These are phyloP conservation scores for Chaetothyriales sp. DNA, from an alignment of 2,329 filamentous ascomycete species.

Conservation along the genomic window DNA sequence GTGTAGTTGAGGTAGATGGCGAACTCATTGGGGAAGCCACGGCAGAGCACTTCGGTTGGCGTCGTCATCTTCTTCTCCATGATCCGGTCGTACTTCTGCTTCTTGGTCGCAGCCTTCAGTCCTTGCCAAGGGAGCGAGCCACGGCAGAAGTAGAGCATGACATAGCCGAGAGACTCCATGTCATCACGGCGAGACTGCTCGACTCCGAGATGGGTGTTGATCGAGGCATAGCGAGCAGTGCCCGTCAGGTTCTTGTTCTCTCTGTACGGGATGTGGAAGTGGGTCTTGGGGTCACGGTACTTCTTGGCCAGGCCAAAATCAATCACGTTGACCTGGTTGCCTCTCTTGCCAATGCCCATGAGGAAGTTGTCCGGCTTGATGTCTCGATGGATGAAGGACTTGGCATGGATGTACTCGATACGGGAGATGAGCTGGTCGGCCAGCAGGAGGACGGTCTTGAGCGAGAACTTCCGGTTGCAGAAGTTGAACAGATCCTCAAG, in stretches of 20 bases:
- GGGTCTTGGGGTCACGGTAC: conserved; percentile 98
- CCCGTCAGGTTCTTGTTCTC: conserved; percentile 99
- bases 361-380: conserved; percentile 99
- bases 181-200: conserved; percentile 98
- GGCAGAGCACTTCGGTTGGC: conserved; percentile 89
- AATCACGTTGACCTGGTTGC: conserved; percentile 98
- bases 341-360: conserved; percentile 97
- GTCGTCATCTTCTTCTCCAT: conserved; percentile 99
- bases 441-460: conserved; percentile 93
- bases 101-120: conserved; percentile 95
- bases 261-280: conserved; percentile 98
- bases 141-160: conserved; percentile 99
- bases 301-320: conserved; percentile 99
- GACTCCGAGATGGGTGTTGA: conserved; percentile 96
- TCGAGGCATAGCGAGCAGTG: conserved; percentile 94
- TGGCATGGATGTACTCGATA: conserved; percentile 99
- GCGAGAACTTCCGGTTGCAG: conserved; percentile 98
- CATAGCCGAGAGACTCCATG: conserved; percentile 97
- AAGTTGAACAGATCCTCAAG: conserved; percentile 99
- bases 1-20: conserved; percentile 99
- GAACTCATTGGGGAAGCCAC: conserved; percentile 98
- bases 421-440: conserved; percentile 97
- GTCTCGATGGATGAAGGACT: conserved; percentile 98
- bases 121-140: conserved; percentile 98
- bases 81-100: conserved; percentile 99